A percentile compares a stretch with the other conserved stretches of the same genome.
These are phyloP conservation scores for Porcisia deanei DNA, from an alignment of 208 protist genomes.

Conservation along the genomic window DNA sequence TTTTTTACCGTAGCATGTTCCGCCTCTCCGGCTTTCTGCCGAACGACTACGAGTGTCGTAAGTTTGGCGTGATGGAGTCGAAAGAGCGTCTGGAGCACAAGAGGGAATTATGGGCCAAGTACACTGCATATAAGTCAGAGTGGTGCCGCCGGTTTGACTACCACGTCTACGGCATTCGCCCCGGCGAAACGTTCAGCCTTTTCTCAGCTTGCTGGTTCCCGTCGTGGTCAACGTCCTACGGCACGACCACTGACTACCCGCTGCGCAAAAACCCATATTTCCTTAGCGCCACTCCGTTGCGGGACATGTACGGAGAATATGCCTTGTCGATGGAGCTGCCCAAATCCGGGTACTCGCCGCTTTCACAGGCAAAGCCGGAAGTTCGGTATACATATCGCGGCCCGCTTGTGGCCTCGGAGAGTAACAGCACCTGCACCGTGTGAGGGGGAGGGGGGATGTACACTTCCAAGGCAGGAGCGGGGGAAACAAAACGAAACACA, in stretches of 20 bases:
- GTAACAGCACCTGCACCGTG: neutral
- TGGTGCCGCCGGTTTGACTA: conserved; percentile 92
- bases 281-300: conserved; percentile 76
- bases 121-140: conserved; percentile 88
- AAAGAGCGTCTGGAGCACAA: conserved; percentile 77
- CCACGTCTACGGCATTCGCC: conserved; percentile 89
- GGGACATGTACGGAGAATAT: conserved; percentile 60
- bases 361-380: conserved; percentile 68
- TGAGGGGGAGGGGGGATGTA: neutral
- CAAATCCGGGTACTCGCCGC: conserved; percentile 56
- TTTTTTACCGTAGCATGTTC: conserved; percentile 84
- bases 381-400: conserved; percentile 82
- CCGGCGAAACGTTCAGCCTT: conserved; percentile 77
- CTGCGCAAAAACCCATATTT: conserved; percentile 91
- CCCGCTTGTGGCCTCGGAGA: conserved; percentile 33
- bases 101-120: conserved; percentile 82
- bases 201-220: conserved; percentile 86
- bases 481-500: neutral
- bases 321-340: conserved; percentile 48
- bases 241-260: conserved; percentile 80
- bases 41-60: conserved; percentile 89
- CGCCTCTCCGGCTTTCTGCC: conserved; percentile 77
- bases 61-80: conserved; percentile 86
- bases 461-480: too few relatives aligned
- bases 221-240: conserved; percentile 56